A percentile compares a stretch with the other conserved stretches of the same genome.
Evolutionary conservation across 805 yeast species (phyloP).

Genomic region (Wickerhamiella galacta): DNA sequence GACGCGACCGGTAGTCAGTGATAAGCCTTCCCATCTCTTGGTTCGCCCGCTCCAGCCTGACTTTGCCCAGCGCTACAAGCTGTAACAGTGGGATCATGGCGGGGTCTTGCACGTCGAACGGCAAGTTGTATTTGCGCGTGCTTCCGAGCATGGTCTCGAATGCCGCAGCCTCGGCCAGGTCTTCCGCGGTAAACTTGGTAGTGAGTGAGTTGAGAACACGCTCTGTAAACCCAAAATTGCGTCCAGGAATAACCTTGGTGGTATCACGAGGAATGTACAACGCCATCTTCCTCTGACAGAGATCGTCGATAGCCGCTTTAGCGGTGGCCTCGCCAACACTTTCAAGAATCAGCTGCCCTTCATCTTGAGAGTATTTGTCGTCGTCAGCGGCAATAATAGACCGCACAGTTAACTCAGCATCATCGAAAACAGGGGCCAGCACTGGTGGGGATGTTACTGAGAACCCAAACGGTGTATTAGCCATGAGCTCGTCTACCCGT

Average conservation of each 20-base stretch:
- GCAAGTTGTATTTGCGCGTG: constrained; percentile 23
- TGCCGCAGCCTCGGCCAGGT: constrained; percentile 30
- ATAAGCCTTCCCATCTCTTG: constrained; percentile 28
- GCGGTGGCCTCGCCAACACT: constrained; percentile 31
- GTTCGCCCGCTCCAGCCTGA: constrained; percentile 38
- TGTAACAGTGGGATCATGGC: constrained; percentile 48
- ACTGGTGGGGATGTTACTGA: not conserved
- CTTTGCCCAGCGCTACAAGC: constrained; percentile 27
- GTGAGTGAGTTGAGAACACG: constrained; percentile 27
- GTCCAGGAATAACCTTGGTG: constrained; percentile 24
- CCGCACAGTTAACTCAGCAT: constrained; percentile 10
- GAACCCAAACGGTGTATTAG: constrained; percentile 23
- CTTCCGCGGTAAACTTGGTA: constrained; percentile 24
- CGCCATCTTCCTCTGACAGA: constrained; percentile 31
- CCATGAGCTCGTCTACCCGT: constrained; percentile 43
- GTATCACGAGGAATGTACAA: constrained; percentile 21
- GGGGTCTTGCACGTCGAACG: constrained; percentile 40
- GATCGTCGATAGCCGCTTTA: constrained; percentile 31
- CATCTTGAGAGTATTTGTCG: constrained; percentile 29
- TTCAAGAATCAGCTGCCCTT: constrained; percentile 32
- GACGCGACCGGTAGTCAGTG: constrained; percentile 58
- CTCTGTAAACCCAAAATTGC: constrained; percentile 43
- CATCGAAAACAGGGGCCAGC: constrained; percentile 15
- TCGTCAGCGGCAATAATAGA: constrained; percentile 43
- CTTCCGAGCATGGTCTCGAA: constrained; percentile 33